Conservation (phyloP, 164 flowering plant genomes). For the Paratinospora sagittata region DNA sequence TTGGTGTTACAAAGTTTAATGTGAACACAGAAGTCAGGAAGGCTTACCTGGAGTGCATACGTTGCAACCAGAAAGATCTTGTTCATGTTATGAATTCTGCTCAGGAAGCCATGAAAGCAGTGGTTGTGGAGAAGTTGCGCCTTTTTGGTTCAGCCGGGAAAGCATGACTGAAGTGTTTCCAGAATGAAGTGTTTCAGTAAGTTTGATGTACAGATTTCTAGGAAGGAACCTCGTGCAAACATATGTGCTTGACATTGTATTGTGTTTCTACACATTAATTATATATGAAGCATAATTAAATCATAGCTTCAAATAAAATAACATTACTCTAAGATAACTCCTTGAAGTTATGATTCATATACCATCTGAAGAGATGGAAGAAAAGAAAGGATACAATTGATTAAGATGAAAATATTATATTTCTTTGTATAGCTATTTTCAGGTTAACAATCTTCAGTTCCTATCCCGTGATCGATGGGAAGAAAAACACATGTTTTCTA, state of each 20-base stretch:
- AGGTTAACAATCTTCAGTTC: no score
- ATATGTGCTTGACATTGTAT: not conserved
- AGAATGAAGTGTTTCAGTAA: not conserved
- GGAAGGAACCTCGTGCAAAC: not conserved
- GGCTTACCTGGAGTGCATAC: constrained; percentile 84
- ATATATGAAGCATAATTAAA: no score
- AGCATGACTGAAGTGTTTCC: constrained; percentile 26
- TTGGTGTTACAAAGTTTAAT: constrained; percentile 87
- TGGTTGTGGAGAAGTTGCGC: constrained; percentile 86
- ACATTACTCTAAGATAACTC: no score
- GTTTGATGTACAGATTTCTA: not conserved
- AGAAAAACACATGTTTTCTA: no score
- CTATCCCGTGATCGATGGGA: no score
- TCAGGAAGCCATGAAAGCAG: constrained; percentile 91
- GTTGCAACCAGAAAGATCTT: constrained; percentile 58
- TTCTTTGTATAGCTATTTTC: no score
- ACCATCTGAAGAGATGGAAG: no score
- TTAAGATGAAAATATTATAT: no score
- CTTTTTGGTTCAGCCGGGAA: constrained; percentile 96
- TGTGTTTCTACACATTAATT: not conserved
- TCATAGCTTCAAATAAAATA: no score
- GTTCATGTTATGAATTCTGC: constrained; percentile 76
- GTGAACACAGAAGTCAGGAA: constrained; percentile 94
- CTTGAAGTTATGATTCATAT: no score
- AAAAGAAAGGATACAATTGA: no score